phyloP scores from a whole-genome alignment of 2,329 filamentous ascomycete species.

The Microthyrium microscopicum region DNA sequence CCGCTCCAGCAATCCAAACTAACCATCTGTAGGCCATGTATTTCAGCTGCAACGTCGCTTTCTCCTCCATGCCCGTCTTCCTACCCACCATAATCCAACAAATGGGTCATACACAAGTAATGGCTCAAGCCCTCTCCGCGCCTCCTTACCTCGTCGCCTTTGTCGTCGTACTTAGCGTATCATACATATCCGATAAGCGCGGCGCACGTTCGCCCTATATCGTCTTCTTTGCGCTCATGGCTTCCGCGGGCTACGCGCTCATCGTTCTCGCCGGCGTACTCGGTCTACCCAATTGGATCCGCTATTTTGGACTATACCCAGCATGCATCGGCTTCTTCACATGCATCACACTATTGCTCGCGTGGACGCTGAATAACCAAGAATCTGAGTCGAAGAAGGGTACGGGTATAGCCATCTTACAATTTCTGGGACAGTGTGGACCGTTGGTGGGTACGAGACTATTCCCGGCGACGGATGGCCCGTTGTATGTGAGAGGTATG shows the following conservation, averaged over 20 bases:
- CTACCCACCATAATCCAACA: constrained; percentile 62
- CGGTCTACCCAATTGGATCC: constrained; percentile 29
- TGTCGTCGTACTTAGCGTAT: constrained; percentile 51
- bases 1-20: background rate
- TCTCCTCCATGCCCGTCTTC: constrained; percentile 75
- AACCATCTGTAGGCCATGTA: constrained; percentile 44
- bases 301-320: constrained; percentile 65
- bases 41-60: constrained; percentile 76
- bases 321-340: constrained; percentile 72
- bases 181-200: constrained; percentile 52
- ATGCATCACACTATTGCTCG: constrained; percentile 68
- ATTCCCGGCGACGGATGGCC: constrained; percentile 34
- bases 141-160: constrained; percentile 72
- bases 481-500: constrained; percentile 34
- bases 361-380: constrained; percentile 84
- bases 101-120: constrained; percentile 54
- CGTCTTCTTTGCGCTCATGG: constrained; percentile 51
- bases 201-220: constrained; percentile 49
- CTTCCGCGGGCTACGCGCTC: constrained; percentile 41
- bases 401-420: constrained; percentile 62
- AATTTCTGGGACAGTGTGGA: constrained; percentile 66
- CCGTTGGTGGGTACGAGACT: constrained; percentile 41
- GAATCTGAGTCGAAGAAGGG: constrained; percentile 51
- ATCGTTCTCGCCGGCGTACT: constrained; percentile 43
- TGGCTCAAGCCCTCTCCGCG: constrained; percentile 62